Base-by-base conservation (phyloP, 2,329 filamentous ascomycete species). In the Paraphoma chrysanthemicola region DNA sequence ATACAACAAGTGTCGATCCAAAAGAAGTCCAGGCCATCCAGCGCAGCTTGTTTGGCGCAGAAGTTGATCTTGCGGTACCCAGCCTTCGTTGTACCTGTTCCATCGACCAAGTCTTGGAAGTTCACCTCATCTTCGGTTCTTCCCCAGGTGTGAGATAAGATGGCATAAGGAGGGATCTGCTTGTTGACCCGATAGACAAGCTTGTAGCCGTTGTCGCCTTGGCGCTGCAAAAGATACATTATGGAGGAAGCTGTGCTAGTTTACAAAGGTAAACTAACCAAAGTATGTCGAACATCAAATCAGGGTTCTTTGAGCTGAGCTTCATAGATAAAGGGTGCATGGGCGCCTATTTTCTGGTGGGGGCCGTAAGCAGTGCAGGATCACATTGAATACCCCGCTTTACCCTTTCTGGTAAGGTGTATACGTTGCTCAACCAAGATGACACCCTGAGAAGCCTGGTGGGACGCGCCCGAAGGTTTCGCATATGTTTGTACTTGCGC, bases 1-100 rank as follows among this genome's bases (percentile, higher is more conserved):
- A 49, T 54, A 16, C 48, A 51, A n/a, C 48, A 51, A 33, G 48
- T 51, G 14, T 51, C 50, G 31, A 52, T 46, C 50, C 43, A 52
- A 14, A 55, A 59, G 46, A 48, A 52, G 14, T 54, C n/a, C 14
- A 54, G 18, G 8, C 30, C 41, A 16, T 54, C 47, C 14, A 9
- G 10, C 5, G 45, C 46, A 54, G 52, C 52, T 41, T 54, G 52
- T 18, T 45, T 49, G 16, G 17, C 46, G 18, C 52, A 54, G 50
- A 52, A 52, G 12, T 46, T 10, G 14, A 52, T 28, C 30, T 52
- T 52, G 36, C 50, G 43, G 42, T 41, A 52, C 16, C 48, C 48
- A 44, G 29, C n/a, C 38, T 43, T 47, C n/a, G 16, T 48, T 42
- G 33, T 42, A 28, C 44, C 44, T 17, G 44, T 48, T 43, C 48